Evolutionary conservation across 345 rosid species (phyloP), one percentile per base, ranked within the genome.

Genomic region (Aquilaria malaccensis): DNA sequence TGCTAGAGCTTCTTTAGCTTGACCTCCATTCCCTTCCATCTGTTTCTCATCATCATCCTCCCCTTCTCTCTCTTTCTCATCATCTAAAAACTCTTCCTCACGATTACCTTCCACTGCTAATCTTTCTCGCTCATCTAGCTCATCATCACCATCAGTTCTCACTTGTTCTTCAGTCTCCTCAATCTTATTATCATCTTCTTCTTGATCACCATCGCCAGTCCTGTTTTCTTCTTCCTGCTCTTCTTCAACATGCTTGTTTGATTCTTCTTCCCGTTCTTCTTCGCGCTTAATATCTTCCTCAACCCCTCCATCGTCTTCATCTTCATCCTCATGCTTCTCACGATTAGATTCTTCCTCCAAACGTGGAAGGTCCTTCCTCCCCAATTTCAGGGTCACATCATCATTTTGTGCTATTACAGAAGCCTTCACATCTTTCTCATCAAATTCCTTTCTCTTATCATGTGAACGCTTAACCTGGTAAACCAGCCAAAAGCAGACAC

Each of bases 391-490:
- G 52, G 65, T 64, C 45, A 65, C 77, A 43, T 77, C 74, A 52
- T 30, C 73, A 32, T 37, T 59, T 61, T 62, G 76, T 9, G 7
- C 56, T 61, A 9, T 57, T 65, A 49, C 45, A 7, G 50, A 12
- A 51, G 65, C 33, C 68, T 78, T 77, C 10, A 72, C 52, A 56
- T 82, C 89, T 22, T 76, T 82, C 74, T 77, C 89, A 37, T 81
- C 79, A 33, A 83, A 66, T 53, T 88, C 97, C 75, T 80, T 81
- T 70, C 85, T 94, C 83, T 85, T 94, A 61, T 87, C 97, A 70
- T 84, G 88, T 50, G 97, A 89, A 56, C 70, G 82, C 86, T 94
- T 89, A n/a, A 87, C 92, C 77, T 90, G 96, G 67, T 85, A 89
- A 67, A 90, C 74, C 71, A 89, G 67, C 97, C 96, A 90, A 47